phyloP scores from a whole-genome alignment of 768 basidiomycete species.

The Phaeotremella fagi region DNA sequence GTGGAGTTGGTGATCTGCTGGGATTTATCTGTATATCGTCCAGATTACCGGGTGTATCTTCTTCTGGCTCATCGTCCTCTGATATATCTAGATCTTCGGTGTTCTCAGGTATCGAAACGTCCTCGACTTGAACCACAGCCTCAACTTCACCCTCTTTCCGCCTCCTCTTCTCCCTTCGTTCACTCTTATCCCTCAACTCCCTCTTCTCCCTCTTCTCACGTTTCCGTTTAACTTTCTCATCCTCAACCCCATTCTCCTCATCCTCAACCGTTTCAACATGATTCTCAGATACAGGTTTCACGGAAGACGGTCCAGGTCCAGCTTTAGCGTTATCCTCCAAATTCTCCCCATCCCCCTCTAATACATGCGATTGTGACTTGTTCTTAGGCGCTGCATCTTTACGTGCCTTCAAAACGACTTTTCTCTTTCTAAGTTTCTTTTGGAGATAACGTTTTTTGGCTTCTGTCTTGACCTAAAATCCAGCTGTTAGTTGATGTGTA shows the following conservation, averaged over 20 bases:
- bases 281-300: background rate
- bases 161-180: conserved; percentile 23
- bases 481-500: background rate
- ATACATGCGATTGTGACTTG: conserved; percentile 14
- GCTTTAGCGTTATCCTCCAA: conserved; percentile 3
- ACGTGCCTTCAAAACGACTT: conserved; percentile 48
- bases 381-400: conserved; percentile 37
- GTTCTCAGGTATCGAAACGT: conserved; percentile 1
- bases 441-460: conserved; percentile 69
- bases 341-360: conserved; percentile 8
- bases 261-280: background rate
- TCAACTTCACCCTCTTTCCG: conserved; percentile 13
- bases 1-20: conserved; percentile 10
- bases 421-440: conserved; percentile 65
- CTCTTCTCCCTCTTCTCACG: conserved; percentile 19
- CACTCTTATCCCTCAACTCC: conserved; percentile 21
- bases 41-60: conserved; percentile 9
- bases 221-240: conserved; percentile 28
- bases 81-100: conserved; percentile 2
- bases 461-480: conserved; percentile 55
- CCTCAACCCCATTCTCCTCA: conserved; percentile 15
- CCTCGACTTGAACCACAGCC: conserved; percentile 1
- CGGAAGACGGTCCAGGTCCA: background rate
- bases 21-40: background rate
- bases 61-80: background rate